Evolutionary conservation across 495 filamentous ascomycete species (phyloP).

Genomic region (Penicillium fimorum): DNA sequence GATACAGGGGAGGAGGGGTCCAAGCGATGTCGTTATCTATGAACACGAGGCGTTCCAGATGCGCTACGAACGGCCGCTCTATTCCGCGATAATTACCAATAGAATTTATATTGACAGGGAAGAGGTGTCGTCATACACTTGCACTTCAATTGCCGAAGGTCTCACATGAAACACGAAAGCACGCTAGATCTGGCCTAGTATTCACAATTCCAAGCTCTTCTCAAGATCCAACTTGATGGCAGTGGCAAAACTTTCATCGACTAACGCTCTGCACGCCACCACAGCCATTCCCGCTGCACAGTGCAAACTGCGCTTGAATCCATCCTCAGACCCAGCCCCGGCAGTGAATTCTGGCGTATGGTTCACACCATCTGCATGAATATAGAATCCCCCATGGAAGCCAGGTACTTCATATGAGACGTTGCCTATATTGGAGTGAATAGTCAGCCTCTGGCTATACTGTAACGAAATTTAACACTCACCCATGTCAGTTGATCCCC

Average conservation of each 20-base stretch:
- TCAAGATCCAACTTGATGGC: conserved; percentile 40
- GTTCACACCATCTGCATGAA: conserved; percentile 48
- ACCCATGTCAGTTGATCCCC: conserved; percentile 42
- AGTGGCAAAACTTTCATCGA: conserved; percentile 46
- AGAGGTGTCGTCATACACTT: not conserved
- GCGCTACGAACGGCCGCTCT: not conserved
- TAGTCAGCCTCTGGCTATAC: not conserved
- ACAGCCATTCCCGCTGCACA: conserved; percentile 58
- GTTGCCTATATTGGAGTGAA: conserved; percentile 45
- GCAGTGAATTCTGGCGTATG: conserved; percentile 55
- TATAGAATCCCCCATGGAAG: conserved; percentile 57
- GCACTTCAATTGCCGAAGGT: not conserved
- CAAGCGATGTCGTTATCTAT: not conserved
- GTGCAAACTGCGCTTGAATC: conserved; percentile 43
- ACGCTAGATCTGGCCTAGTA: not conserved
- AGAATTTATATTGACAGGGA: not conserved
- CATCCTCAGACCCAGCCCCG: conserved; percentile 50
- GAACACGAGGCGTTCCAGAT: not conserved
- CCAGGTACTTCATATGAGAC: conserved; percentile 56
- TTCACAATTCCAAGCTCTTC: not conserved
- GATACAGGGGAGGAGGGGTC: not conserved
- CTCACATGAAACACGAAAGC: not conserved
- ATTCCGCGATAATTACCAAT: conserved; percentile 5
- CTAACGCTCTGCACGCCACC: conserved; percentile 48
- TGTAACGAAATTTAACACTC: conserved; percentile 5